Conservation (phyloP, 2,329 filamentous ascomycete species). For the Ceratocystis destructans region DNA sequence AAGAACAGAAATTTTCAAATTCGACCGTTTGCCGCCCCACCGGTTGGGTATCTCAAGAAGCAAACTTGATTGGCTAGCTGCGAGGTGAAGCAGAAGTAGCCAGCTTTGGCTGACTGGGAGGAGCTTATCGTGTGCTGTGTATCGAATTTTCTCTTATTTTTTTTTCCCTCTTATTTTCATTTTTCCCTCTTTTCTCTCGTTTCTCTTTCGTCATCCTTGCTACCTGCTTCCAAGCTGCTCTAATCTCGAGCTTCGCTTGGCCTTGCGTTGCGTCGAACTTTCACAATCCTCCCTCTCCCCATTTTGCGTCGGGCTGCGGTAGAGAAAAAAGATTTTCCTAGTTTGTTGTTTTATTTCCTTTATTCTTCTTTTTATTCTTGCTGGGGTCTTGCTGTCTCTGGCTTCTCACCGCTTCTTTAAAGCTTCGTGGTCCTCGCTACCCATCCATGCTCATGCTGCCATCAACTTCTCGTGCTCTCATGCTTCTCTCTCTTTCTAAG, state of each 20-base stretch:
- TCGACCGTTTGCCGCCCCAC: not conserved
- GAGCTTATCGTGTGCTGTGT: not conserved
- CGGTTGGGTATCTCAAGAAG: not conserved
- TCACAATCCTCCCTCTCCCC: not conserved
- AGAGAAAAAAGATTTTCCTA: not conserved
- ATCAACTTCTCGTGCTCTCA: not conserved
- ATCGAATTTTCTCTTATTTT: not conserved
- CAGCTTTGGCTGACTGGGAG: not conserved
- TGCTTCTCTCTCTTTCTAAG: slow-evolving; percentile 10
- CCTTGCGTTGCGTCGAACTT: not conserved
- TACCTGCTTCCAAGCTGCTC: not conserved
- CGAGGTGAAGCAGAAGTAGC: not conserved
- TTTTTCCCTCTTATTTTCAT: not conserved
- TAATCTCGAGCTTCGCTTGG: not conserved
- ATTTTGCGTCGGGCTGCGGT: not conserved
- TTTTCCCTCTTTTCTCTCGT: not conserved
- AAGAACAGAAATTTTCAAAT: not conserved
- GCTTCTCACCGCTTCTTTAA: slow-evolving; percentile 18
- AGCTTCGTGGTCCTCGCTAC: slow-evolving; percentile 13
- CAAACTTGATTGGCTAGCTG: not conserved
- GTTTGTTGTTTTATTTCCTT: slow-evolving; percentile 7
- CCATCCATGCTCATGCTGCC: slow-evolving; percentile 3
- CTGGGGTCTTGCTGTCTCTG: slow-evolving; percentile 11
- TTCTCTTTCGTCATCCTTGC: not conserved
- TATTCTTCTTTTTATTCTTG: slow-evolving; percentile 7